These are phyloP conservation scores for Malassezia pachydermatis DNA, from an alignment of 1,284 basidiomycete genomes.

Conservation along the genomic window DNA sequence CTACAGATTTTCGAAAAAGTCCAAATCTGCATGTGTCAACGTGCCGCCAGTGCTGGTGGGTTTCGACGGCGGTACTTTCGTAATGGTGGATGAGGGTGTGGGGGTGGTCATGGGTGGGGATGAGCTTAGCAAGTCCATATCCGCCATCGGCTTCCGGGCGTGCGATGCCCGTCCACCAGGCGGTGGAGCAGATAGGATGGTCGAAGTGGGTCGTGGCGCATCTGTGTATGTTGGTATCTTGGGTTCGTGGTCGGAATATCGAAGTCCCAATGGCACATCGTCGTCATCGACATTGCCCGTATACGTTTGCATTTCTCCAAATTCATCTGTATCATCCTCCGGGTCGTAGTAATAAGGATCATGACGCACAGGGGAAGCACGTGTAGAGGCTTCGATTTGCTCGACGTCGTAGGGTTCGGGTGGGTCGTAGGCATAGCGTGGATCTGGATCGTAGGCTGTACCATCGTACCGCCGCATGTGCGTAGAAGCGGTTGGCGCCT, in stretches of 20 bases:
- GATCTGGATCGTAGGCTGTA: background rate
- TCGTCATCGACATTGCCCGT: too few species aligned
- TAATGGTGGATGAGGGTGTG: too few species aligned
- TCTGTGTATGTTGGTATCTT: background rate
- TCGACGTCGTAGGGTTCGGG: background rate
- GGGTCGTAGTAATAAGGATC: background rate
- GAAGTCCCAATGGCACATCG: background rate
- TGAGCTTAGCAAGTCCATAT: background rate
- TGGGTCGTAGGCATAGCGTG: background rate
- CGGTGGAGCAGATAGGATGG: too few species aligned
- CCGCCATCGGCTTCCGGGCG: background rate
- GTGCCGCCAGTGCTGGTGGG: too few species aligned
- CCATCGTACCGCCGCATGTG: background rate
- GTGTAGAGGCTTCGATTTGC: background rate
- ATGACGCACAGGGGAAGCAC: background rate
- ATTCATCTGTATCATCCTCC: conserved; percentile 3
- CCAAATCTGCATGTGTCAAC: conserved; percentile 4
- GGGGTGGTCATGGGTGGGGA: too few species aligned
- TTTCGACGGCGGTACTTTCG: too few species aligned
- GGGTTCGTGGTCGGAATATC: too few species aligned
- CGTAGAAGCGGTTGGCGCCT: background rate
- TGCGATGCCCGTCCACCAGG: background rate
- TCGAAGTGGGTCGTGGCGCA: background rate
- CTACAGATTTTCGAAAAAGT: conserved; percentile 18
- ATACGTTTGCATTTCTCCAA: conserved; percentile 9